A percentile compares a stretch with the other conserved stretches of the same genome.
Conservation (phyloP, 352 stramenopile genomes). For the Phytophthora agathidicida region DNA sequence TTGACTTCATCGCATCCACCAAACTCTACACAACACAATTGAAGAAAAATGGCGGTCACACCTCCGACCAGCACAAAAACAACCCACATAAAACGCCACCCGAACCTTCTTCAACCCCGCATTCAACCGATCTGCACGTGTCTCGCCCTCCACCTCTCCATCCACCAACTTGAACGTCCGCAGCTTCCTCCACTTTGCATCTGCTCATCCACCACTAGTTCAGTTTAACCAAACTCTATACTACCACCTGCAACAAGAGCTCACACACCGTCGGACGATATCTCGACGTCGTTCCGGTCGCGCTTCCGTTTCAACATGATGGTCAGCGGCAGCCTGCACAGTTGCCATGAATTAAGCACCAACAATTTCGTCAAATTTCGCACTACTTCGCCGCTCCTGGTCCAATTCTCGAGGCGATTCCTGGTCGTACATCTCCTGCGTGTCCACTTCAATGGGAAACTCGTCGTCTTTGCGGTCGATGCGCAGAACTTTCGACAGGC, state of each 20-base stretch:
- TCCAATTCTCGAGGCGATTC: background rate
- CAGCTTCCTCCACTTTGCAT: constrained; percentile 77
- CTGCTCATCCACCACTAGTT: constrained; percentile 21
- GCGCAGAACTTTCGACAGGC: constrained; percentile 62
- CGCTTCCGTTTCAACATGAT: constrained; percentile 75
- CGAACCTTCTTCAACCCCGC: constrained; percentile 54
- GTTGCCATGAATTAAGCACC: background rate
- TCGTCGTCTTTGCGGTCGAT: constrained; percentile 49
- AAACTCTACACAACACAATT: constrained; percentile 19
- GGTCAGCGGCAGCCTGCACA: constrained; percentile 60
- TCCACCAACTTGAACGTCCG: constrained; percentile 71
- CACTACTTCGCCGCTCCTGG: background rate
- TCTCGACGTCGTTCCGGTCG: constrained; percentile 58
- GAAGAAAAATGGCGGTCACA: background rate
- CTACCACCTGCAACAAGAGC: constrained; percentile 6
- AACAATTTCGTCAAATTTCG: background rate
- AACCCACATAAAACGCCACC: background rate
- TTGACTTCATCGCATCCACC: constrained; percentile 33
- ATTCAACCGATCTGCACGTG: constrained; percentile 64
- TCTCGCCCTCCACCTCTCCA: constrained; percentile 64
- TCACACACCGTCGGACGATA: constrained; percentile 45
- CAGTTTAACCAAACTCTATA: background rate
- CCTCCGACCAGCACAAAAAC: background rate
- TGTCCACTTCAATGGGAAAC: constrained; percentile 72
- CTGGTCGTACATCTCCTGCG: constrained; percentile 63